These are phyloP conservation scores for Melanomma pulvis-pyrius DNA, from an alignment of 495 filamentous ascomycete species.

Conservation along the genomic window DNA sequence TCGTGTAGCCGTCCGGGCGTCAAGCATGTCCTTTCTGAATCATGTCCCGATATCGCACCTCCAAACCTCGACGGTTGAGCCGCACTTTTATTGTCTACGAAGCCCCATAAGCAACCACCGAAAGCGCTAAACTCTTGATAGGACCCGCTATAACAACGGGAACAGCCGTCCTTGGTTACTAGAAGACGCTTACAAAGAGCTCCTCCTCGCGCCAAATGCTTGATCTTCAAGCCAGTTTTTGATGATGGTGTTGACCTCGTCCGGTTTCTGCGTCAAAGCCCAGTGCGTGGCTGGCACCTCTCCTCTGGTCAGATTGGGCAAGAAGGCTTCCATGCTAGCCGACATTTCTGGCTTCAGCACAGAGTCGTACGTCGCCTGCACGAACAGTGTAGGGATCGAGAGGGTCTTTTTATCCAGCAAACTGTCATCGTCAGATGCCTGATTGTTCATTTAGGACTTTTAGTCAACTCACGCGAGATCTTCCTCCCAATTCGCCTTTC, in stretches of 20 bases:
- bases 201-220: conserved; percentile 42
- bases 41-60: conserved; percentile 29
- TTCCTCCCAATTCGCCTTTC: conserved; percentile 72
- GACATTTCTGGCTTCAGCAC: conserved; percentile 66
- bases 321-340: conserved; percentile 64
- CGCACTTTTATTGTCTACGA: conserved; percentile 8
- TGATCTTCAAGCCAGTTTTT: conserved; percentile 46
- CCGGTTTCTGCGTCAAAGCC: conserved; percentile 47
- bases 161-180: neutral
- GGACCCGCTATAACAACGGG: neutral
- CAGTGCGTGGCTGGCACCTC: conserved; percentile 48
- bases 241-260: conserved; percentile 46
- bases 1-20: neutral
- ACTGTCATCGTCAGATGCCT: conserved; percentile 24
- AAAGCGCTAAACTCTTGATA: conserved; percentile 6
- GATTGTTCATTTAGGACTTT: neutral
- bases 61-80: neutral
- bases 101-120: conserved; percentile 7
- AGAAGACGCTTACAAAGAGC: conserved; percentile 38
- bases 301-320: conserved; percentile 59
- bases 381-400: conserved; percentile 70
- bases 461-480: conserved; percentile 57
- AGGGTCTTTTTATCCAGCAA: conserved; percentile 49
- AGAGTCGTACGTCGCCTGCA: conserved; percentile 70
- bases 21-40: conserved; percentile 9